Base-by-base conservation (phyloP, 352 stramenopile species). In the Globisporangium spinosum region DNA sequence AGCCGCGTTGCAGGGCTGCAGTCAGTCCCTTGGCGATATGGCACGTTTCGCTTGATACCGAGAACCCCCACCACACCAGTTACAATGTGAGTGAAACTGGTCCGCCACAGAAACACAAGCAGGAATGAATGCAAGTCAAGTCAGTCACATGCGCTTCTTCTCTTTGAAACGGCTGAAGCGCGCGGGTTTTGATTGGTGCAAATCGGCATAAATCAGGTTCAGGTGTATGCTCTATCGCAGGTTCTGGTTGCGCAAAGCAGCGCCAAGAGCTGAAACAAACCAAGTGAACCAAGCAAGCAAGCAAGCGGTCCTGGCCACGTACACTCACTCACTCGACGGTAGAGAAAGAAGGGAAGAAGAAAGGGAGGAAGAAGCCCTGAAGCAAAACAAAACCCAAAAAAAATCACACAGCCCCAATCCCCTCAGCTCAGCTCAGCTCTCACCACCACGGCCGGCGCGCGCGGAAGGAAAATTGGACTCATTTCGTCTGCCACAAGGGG, bases 371-470 rank as follows among this genome's bases (percentile, higher is more conserved):
- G 40, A 47, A 47, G 40, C 40, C 10, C 32, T 38, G 32, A 38
- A 38, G 3, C 51, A 25, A 57, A 57, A 23, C 51, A 56, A 56
- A 56, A 56, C 49, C 15, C 40, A 22, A 57, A 57, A 56, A 57
- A 57, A 47, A 57, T 57, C 51, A 57, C 51, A 29, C 23, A 20
- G 51, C 51, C 49, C n/a, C 49, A 56, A 20, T 56, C 49, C 49
- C 49, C 49, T 32, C 29, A 32, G 29, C 29, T 29, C 27, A 29
- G 27, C 27, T 32, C 29, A 32, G 29, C 29, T 32, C 3, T 27
- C 49, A 20, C 49, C 23, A 32, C 51, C 49, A 56, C 49, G 49
- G 49, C n/a, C 22, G 25, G 25, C 45, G 45, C 10, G 35, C 35
- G 45, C 45, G 45, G 17, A 25, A 38, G 32, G 32, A 38, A 57